Evolutionary conservation across 495 filamentous ascomycete species (phyloP), one percentile per base, ranked within the genome.

Genomic region (Lophiostoma macrostomum): DNA sequence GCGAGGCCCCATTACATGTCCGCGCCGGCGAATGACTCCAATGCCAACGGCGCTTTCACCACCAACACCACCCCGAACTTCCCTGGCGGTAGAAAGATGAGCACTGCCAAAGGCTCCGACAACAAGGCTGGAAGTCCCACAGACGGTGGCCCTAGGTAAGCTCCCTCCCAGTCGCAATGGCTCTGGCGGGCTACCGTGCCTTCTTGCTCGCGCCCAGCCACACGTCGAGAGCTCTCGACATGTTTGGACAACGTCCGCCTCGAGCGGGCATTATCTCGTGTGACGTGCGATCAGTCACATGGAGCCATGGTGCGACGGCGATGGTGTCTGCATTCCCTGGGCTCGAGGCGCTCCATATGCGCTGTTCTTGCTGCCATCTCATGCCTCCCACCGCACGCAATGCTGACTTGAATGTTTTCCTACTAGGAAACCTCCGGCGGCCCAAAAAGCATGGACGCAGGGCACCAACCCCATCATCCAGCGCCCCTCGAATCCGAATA

Each of bases 401-500:
- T 53, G 53, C 53, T 62, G 23, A 62, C 53, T 22, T 1, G 42
- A 4, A 36, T 19, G n/a, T 41, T 72, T 50, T 34, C 73, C 71
- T 52, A 75, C 73, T 58, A 58, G 50, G 40, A 62, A 48, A 54
- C 47, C 38, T 31, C 50, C 57, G 18, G n/a, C n/a, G n/a, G 72
- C 78, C 23, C 80, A 77, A 53, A 83, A 80, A 65, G 80, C 79
- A 53, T 86, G 83, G 83, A 73, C 74, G 36, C 74, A 79, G 60
- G 79, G 78, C 49, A 76, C 78, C 54, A 86, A 86, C 63, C 80
- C 83, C 25, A 78, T 85, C 64, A 85, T 77, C 13, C 83, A 86
- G 62, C 73, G 77, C 48, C 42, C 67, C 11, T 67, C 74, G 28
- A 76, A 77, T 16, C 62, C 72, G 44, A 63, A 67, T 38, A 74